These are phyloP conservation scores for Oldenlandia corymbosa DNA, from an alignment of 257 asterid genomes.

Conservation along the genomic window DNA sequence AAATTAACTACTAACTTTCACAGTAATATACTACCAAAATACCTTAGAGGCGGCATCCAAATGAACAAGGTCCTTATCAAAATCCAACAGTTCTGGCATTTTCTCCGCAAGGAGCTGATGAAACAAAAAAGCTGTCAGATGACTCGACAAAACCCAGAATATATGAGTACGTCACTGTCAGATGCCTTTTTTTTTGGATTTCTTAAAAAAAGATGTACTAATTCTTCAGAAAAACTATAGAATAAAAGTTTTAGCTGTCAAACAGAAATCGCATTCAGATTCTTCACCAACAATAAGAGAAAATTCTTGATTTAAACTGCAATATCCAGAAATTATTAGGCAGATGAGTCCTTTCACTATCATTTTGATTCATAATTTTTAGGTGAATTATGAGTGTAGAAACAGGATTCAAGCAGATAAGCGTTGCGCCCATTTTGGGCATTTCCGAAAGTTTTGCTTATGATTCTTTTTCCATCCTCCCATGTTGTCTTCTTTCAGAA, in stretches of 20 bases:
- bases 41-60: conserved; percentile 98
- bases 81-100: conserved; percentile 87
- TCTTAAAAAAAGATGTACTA: too few species aligned
- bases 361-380: neutral
- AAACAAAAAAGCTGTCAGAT: conserved; percentile 9
- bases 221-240: neutral
- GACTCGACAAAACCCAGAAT: neutral
- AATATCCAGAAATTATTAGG: neutral
- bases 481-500: neutral
- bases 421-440: too few species aligned
- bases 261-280: too few species aligned
- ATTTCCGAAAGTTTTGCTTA: too few species aligned
- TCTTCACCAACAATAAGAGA: neutral
- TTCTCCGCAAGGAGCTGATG: conserved; percentile 76
- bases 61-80: conserved; percentile 78
- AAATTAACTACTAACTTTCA: conserved; percentile 8
- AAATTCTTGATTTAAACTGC: neutral
- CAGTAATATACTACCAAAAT: conserved; percentile 15
- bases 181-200: too few species aligned
- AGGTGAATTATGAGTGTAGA: neutral
- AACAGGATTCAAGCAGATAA: neutral
- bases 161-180: too few species aligned
- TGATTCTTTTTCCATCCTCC: too few species aligned
- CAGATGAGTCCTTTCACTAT: neutral
- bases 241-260: too few species aligned